Conservation (phyloP, 345 rosid species). For the Corchorus olitorius region DNA sequence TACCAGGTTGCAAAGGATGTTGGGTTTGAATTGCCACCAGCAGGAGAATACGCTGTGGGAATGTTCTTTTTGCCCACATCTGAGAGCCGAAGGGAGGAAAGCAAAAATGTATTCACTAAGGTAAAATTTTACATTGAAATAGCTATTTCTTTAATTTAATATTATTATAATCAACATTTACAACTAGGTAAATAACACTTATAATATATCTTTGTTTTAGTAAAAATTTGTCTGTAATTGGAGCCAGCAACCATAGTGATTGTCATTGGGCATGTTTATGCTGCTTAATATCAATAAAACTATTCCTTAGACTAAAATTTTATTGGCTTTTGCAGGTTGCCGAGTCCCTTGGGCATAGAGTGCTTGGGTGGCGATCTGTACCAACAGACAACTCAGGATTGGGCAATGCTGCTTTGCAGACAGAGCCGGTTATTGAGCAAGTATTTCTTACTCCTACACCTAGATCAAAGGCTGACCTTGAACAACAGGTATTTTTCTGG, state of each 20-base stretch:
- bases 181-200: neutral
- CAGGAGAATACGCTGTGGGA: conserved; percentile 90
- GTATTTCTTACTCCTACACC: conserved; percentile 79
- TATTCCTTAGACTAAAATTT: neutral
- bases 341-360: conserved; percentile 89
- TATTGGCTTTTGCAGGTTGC: conserved; percentile 60
- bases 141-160: neutral
- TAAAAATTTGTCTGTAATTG: neutral
- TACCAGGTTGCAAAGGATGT: conserved; percentile 62
- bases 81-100: conserved; percentile 67
- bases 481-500: conserved; percentile 67
- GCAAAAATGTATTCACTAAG: conserved; percentile 87
- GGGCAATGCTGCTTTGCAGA: conserved; percentile 84
- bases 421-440: conserved; percentile 94
- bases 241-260: neutral
- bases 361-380: conserved; percentile 92
- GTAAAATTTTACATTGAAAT: conserved; percentile 34
- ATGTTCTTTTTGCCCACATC: conserved; percentile 93
- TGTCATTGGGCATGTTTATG: neutral
- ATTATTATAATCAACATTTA: neutral
- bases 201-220: neutral
- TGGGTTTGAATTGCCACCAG: conserved; percentile 83
- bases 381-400: conserved; percentile 84
- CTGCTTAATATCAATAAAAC: neutral
- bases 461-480: conserved; percentile 78